These are phyloP conservation scores for Parietichytrium sp. DNA, from an alignment of 108 stramenopile genomes.

Conservation along the genomic window DNA sequence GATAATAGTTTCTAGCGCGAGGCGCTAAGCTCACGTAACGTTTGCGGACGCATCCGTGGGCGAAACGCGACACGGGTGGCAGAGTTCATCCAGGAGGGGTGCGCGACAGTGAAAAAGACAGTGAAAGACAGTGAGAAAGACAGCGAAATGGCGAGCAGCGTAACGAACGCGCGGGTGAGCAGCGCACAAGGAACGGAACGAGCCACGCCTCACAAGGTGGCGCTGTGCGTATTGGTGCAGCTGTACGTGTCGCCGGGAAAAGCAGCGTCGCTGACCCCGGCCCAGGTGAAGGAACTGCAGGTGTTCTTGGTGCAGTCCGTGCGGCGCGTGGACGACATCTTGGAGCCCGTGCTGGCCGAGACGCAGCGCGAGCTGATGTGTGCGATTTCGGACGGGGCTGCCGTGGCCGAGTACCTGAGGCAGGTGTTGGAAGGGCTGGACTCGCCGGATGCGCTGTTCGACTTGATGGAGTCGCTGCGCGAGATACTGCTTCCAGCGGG, in stretches of 20 bases:
- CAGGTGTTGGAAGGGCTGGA: not conserved
- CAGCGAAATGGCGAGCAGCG: no score
- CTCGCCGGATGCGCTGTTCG: constrained; percentile 22
- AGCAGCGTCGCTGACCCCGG: not conserved
- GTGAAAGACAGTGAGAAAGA: no score
- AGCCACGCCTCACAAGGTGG: constrained; percentile 33
- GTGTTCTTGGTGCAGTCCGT: not conserved
- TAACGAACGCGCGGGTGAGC: no score
- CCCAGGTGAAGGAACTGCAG: constrained; percentile 27
- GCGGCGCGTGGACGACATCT: constrained; percentile 17
- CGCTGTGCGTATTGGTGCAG: constrained; percentile 17
- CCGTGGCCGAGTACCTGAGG: not conserved
- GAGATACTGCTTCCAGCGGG: not conserved
- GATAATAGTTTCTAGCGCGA: no score
- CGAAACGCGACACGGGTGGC: no score
- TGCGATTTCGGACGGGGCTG: not conserved
- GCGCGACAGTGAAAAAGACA: no score
- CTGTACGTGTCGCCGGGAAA: not conserved
- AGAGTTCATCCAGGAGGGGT: no score
- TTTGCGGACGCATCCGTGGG: no score
- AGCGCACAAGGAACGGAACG: not conserved
- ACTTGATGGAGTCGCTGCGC: constrained; percentile 12
- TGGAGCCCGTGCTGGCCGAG: not conserved
- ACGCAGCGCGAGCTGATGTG: not conserved
- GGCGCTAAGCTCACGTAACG: no score